A percentile compares a stretch with the other conserved stretches of the same genome.
These are phyloP conservation scores for Moniliophthora roreri DNA, from an alignment of 1,284 basidiomycete species.

Conservation along the genomic window DNA sequence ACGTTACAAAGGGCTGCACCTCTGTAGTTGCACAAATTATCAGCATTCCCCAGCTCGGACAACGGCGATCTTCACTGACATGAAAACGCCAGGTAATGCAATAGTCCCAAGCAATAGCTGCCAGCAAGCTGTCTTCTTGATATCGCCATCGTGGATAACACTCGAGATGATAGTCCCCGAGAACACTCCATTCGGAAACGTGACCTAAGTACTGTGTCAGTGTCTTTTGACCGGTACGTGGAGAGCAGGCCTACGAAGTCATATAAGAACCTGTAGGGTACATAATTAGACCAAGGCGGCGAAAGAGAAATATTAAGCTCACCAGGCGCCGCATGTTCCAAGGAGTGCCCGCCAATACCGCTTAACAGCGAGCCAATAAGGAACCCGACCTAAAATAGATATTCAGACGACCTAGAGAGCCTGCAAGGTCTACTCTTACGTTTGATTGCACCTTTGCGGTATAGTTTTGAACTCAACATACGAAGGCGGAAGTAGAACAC, in stretches of 20 bases:
- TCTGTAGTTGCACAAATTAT: not conserved
- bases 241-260: conserved; percentile 54
- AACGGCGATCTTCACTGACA: conserved; percentile 21
- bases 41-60: too few species aligned
- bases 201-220: conserved; percentile 44
- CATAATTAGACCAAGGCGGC: conserved; percentile 13
- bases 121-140: conserved; percentile 67
- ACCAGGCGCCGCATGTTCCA: conserved; percentile 75
- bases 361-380: conserved; percentile 61
- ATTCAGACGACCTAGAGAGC: conserved; percentile 1
- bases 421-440: conserved; percentile 35
- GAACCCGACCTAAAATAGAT: conserved; percentile 46
- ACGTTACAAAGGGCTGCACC: conserved; percentile 67
- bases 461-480: conserved; percentile 71
- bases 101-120: conserved; percentile 69
- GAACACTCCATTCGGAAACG: conserved; percentile 74
- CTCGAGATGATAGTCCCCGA: conserved; percentile 65
- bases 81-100: conserved; percentile 63
- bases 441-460: conserved; percentile 66
- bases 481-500: conserved; percentile 74
- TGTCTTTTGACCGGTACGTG: not conserved
- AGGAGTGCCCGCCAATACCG: conserved; percentile 71
- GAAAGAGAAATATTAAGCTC: conserved; percentile 15
- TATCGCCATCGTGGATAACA: conserved; percentile 51
- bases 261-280: conserved; percentile 60